Evolutionary conservation across 148 eudicot species (phyloP), one percentile per base, ranked within the genome.

Genomic region (Pouteria glomerata): DNA sequence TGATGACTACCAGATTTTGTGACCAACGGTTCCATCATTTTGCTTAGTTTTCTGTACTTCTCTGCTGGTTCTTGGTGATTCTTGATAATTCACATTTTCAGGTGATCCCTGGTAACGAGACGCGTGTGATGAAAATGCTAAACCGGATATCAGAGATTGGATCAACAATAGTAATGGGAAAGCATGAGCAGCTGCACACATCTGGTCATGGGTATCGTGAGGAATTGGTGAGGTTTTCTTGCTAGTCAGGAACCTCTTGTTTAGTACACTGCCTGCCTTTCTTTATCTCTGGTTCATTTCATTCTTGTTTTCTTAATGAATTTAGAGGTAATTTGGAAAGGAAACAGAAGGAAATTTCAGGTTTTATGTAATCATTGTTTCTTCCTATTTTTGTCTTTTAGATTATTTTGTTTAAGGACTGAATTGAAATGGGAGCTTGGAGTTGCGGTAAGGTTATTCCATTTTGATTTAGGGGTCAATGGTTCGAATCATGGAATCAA

Each of bases 61-160:
- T 72, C 47, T 33, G 16, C 58, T 48, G 31, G 30, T 52, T 10
- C 24, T 48, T 51, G 37, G 51, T 51, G 57, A 59, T 50, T 50
- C 42, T 52, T 29, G 45, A 41, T 58, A 39, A 41, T 69, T 39
- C 14, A 48, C 41, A 39, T 63, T 69, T 56, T 70, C 77, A 95
- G 98, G 98, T 95, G 52, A 95, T 95, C 65, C 98, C 98, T 72
- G 98, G 98, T 21, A 95, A 95, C 79, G 98, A 91, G 83, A 81
- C 85, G 39, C 88, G 90, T 56, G 88, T 86, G 69, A 95, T 91
- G 98, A 86, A 95, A 74, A 95, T 95, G 98, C 76, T 95, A 23
- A 95, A 95, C 73, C 98, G 98, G 65, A 79, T 95, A 81, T 85
- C 98, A 39, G 98, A 95, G 70, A 87, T 95, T 72, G 98, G 98